Base-by-base conservation (phyloP, 179 eudicot species). In the Amaranthus tricolor region DNA sequence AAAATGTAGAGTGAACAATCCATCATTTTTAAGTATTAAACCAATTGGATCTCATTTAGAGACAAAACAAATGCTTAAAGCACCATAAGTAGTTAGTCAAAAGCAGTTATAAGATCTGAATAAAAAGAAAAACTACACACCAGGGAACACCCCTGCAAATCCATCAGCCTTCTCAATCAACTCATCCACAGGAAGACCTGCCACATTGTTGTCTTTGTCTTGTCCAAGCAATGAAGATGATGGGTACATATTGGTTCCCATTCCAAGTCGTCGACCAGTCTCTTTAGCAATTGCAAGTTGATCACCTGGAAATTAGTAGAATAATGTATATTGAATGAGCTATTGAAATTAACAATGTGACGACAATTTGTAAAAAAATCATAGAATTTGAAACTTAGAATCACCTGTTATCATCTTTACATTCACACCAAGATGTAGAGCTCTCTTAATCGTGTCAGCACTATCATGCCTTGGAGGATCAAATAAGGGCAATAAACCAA, bases 141-240 rank as follows among this genome's bases (percentile, higher is more conserved):
- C 98, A 68, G 98, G 98, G 74, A 93, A 93, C 11, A 93, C 98
- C 75, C 98, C 97, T 12, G 98, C 98, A 82, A 93, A 93, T 7
- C 98, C 98, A 86, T 93, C 98, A 47, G 98, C 98, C 85, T 86
- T 91, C 90, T 93, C 98, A 78, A 93, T 93, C 70, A 93, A 79
- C 73, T 93, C 98, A 62, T 93, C 98, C 21, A 93, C 80, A 45
- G 97, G 98, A 69, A 93, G 87, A 52, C 89, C 80, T 11, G 97
- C 82, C 5, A 89, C 82, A 59, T 88, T 86, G 53, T 84, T 82
- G 76, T 89, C 94, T 68, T 82, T 93, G 82, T 91, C 83, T 68
- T 87, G 82, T 61, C 98, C 98, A 65, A 93, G 98, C 75, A 93
- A 83, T 66, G 94, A 75, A 80, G 96, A 84, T 14, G 98, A 93